These are phyloP conservation scores for Aspergillus chevalieri DNA, from an alignment of 2,329 filamentous ascomycete species.

Conservation along the genomic window DNA sequence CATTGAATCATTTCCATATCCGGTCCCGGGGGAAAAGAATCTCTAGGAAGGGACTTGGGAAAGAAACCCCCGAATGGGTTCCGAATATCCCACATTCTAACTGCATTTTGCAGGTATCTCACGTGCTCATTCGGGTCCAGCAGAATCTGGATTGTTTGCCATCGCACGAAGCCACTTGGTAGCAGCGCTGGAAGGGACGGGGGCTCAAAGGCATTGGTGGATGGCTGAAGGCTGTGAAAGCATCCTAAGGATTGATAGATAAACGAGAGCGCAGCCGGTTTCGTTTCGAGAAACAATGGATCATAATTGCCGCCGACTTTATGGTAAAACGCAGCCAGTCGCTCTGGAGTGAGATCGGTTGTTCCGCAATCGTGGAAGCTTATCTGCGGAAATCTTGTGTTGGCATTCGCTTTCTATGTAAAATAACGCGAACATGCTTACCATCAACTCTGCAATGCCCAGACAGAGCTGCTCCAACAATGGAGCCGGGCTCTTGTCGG, in stretches of 20 bases:
- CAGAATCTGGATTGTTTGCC: constrained; percentile 87
- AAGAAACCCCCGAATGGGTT: constrained; percentile 59
- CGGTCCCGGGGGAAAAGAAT: constrained; percentile 64
- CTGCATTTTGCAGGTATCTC: constrained; percentile 72
- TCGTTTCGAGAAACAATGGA: constrained; percentile 69
- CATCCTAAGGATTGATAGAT: constrained; percentile 91
- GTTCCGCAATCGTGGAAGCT: constrained; percentile 29
- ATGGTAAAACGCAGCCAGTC: constrained; percentile 72
- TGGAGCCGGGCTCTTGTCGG: constrained; percentile 61
- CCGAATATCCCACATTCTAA: constrained; percentile 67
- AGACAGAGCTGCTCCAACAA: constrained; percentile 62
- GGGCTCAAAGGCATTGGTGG: constrained; percentile 60
- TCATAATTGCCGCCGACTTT: constrained; percentile 71
- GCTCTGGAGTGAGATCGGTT: constrained; percentile 52
- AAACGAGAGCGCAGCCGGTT: constrained; percentile 71
- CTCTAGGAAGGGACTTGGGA: constrained; percentile 59
- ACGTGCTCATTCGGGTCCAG: constrained; percentile 85
- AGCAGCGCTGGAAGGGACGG: constrained; percentile 81
- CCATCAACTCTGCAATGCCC: constrained; percentile 64
- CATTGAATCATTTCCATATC: constrained; percentile 78
- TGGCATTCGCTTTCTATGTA: constrained; percentile 1
- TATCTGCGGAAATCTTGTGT: constrained; percentile 12
- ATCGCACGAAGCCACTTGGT: constrained; percentile 76
- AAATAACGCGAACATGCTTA: constrained; percentile 30
- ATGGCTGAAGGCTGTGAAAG: constrained; percentile 76